phyloP scores from a whole-genome alignment of 768 basidiomycete species.

The Rhizopogon rudus region DNA sequence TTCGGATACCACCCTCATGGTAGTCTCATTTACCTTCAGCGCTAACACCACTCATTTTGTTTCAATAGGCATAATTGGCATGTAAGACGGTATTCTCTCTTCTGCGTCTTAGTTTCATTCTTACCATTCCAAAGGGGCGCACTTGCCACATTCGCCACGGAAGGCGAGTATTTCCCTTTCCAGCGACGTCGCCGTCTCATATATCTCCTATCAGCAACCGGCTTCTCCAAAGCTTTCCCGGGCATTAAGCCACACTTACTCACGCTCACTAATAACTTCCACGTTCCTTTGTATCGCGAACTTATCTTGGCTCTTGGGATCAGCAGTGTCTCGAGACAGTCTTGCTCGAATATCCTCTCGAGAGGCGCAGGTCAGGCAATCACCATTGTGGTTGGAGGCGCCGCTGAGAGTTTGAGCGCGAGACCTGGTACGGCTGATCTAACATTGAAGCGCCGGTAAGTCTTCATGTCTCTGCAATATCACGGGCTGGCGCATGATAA shows the following conservation, averaged over 20 bases:
- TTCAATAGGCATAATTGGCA: constrained; percentile 86
- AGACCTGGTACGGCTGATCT: constrained; percentile 96
- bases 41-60: constrained; percentile 1
- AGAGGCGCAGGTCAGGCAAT: constrained; percentile 65
- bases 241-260: constrained; percentile 92
- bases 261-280: constrained; percentile 87
- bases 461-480: neutral
- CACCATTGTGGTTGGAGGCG: constrained; percentile 95
- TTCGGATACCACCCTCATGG: constrained; percentile 99
- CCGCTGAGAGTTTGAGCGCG: constrained; percentile 90
- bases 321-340: constrained; percentile 86
- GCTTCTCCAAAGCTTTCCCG: constrained; percentile 86
- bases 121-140: constrained; percentile 63
- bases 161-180: constrained; percentile 46
- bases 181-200: constrained; percentile 1
- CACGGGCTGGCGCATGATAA: neutral
- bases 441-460: constrained; percentile 68
- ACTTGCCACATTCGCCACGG: constrained; percentile 92
- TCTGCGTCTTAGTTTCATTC: neutral
- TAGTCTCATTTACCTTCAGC: neutral
- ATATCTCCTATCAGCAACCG: constrained; percentile 55
- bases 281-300: constrained; percentile 91
- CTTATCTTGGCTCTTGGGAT: constrained; percentile 83
- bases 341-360: constrained; percentile 83
- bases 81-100: constrained; percentile 47